Base-by-base conservation (phyloP, 2,329 filamentous ascomycete species). In the Decorospora gaudefroyi region DNA sequence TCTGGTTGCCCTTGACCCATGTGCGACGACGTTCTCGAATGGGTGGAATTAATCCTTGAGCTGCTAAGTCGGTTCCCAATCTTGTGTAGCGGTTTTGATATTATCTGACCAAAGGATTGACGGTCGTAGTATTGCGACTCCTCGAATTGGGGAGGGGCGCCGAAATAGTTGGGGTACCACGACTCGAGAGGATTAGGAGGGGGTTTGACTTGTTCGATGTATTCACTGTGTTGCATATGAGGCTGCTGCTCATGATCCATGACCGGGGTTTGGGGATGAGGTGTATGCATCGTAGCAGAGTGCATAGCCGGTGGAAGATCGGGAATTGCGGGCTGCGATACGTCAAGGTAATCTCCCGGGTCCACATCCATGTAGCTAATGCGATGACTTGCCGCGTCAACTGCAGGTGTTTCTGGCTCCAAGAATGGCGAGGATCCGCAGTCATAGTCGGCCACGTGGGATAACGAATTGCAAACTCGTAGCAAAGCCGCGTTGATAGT, bases 301-400 rank as follows among this genome's bases (percentile, higher is more conserved):
- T 39, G 50, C 38, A 66, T 53, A 29, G 42, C 48, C 9, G 57
- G 54, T 22, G 61, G 55, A 17, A 65, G 45, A 16, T 59, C 52
- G 6, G 64, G 64, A 36, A 67, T 64, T 9, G 52, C 53, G 17
- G 60, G 61, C 15, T 68, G 62, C 1, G 55, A 49, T 22, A 68
- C 53, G 21, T 59, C 58, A 7, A 67, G 38, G 40, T 55, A 68
- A 26, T 63, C 54, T 8, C 55, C 62, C 12, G 62, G 58, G 46
- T 69, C 66, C n/a, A 69, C 42, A 28, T 70, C 67, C 65, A 70
- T 69, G 41, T 67, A 69, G 46, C 67, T 70, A 21, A 69, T 67
- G 26, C 66, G 67, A 21, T 61, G 61, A 18, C 55, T 55, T 15
- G 46, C 31, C 2, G 55, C 52, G 37, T 68, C 65, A 7, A 56